Evolutionary conservation across 2,329 filamentous ascomycete genomes (phyloP).

Genomic region (Colletotrichum endophyticum): DNA sequence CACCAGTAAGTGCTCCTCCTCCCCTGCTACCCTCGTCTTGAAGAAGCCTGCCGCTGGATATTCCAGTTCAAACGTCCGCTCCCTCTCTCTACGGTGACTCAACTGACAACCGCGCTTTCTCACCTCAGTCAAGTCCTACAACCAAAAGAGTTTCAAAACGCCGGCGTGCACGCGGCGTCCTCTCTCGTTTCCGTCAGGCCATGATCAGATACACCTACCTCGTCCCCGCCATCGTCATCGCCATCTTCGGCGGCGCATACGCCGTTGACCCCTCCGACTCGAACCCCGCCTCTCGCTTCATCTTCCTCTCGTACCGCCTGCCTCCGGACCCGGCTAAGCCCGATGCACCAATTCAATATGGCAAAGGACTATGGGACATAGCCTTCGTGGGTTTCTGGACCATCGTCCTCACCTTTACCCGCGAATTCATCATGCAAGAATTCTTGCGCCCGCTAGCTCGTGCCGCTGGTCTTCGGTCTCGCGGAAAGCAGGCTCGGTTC

Average conservation of each 20-base stretch:
- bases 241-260: conserved; percentile 70
- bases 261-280: conserved; percentile 75
- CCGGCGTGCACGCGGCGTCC: conserved; percentile 57
- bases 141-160: conserved; percentile 56
- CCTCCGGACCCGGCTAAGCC: conserved; percentile 50
- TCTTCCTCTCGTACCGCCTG: conserved; percentile 89
- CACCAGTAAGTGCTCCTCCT: background rate
- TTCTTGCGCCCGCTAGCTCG: conserved; percentile 79
- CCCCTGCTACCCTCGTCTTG: background rate
- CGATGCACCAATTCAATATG: conserved; percentile 70
- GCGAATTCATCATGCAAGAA: conserved; percentile 95
- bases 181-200: conserved; percentile 54
- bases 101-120: background rate
- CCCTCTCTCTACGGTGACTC: background rate
- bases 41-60: background rate
- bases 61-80: background rate
- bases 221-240: conserved; percentile 71
- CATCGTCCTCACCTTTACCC: conserved; percentile 87
- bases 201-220: conserved; percentile 67
- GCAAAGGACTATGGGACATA: conserved; percentile 86
- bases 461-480: conserved; percentile 70
- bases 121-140: conserved; percentile 2
- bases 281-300: conserved; percentile 80
- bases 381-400: conserved; percentile 91
- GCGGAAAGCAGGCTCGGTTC: conserved; percentile 85